phyloP scores from a whole-genome alignment of 805 yeast genomes.

The Candida xyloterini region DNA sequence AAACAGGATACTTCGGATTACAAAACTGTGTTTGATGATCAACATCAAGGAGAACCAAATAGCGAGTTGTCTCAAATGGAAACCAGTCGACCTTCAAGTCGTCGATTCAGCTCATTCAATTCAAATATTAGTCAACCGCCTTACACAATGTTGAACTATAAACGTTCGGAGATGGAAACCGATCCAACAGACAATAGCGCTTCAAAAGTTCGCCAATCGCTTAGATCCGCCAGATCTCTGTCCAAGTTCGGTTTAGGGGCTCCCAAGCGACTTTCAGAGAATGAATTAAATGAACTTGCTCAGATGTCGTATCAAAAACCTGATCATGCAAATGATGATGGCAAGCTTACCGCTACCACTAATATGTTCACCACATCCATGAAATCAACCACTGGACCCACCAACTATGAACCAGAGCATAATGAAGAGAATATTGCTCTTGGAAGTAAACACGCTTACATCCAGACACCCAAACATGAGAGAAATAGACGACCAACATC shows the following conservation, averaged over 20 bases:
- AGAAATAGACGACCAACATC: slow-evolving; percentile 11
- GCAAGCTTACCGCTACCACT: slow-evolving; percentile 17
- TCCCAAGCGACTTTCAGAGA: slow-evolving; percentile 43
- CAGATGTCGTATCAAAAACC: slow-evolving; percentile 6
- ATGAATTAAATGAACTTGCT: slow-evolving; percentile 18
- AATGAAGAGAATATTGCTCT: slow-evolving; percentile 1
- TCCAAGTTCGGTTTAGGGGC: slow-evolving; percentile 45
- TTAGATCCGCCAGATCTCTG: slow-evolving; percentile 18
- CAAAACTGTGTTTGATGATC: slow-evolving; percentile 3
- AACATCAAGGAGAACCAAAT: slow-evolving; percentile 2
- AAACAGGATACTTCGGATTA: slow-evolving; percentile 1
- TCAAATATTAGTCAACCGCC: slow-evolving; percentile 7
- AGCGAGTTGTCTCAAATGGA: slow-evolving; percentile 8
- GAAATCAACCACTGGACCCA: slow-evolving; percentile 18
- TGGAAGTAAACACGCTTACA: slow-evolving; percentile 18
- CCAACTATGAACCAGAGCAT: slow-evolving; percentile 6
- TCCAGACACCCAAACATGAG: slow-evolving; percentile 19
- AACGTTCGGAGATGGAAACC: slow-evolving; percentile 5
- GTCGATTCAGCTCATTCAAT: slow-evolving; percentile 17
- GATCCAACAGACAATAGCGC: slow-evolving; percentile 11
- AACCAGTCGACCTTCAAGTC: slow-evolving; percentile 18
- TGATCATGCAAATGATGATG: slow-evolving; percentile 13
- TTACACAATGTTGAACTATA: slow-evolving; percentile 3
- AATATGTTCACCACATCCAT: slow-evolving; percentile 18
- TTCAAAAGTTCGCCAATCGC: slow-evolving; percentile 11